Evolutionary conservation across 495 filamentous ascomycete species (phyloP).

Genomic region (Podospora pseudocomata): DNA sequence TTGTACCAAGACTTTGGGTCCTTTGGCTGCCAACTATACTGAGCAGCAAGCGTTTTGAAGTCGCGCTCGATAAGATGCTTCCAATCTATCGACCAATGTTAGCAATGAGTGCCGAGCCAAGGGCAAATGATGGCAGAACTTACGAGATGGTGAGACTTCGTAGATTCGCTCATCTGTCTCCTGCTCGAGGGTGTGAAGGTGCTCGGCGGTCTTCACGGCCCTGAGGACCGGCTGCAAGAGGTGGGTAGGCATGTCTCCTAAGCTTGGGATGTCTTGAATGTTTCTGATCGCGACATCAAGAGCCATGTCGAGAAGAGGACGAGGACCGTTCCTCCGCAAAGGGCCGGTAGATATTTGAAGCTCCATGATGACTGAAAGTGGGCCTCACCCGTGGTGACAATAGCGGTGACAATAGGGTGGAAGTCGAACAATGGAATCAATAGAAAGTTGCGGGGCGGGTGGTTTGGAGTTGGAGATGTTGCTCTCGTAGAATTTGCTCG

Average conservation of each 20-base stretch:
- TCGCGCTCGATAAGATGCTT: constrained; percentile 37
- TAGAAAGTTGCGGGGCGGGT: not conserved
- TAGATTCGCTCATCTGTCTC: constrained; percentile 34
- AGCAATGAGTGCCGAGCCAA: too few species aligned
- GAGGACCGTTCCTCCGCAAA: constrained; percentile 17
- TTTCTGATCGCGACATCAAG: constrained; percentile 31
- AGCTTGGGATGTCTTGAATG: constrained; percentile 15
- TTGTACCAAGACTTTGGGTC: constrained; percentile 37
- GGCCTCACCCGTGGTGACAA: not conserved
- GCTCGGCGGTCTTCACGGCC: constrained; percentile 29
- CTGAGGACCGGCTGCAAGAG: constrained; percentile 25
- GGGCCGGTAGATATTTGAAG: not conserved
- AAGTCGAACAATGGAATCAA: not conserved
- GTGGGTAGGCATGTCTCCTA: constrained; percentile 18
- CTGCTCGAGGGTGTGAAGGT: constrained; percentile 38
- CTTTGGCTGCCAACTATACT: constrained; percentile 29
- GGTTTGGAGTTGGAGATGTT: not conserved
- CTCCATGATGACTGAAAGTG: not conserved
- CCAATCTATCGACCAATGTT: constrained; percentile 24
- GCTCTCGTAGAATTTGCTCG: not conserved
- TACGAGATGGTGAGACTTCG: constrained; percentile 13
- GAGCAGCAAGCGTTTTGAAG: constrained; percentile 25
- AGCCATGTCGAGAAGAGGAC: constrained; percentile 36
- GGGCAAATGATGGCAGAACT: too few species aligned
- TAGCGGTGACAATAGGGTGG: not conserved